These are phyloP conservation scores for Calonectria pseudoreteaudii DNA, from an alignment of 2,329 filamentous ascomycete genomes.

Conservation along the genomic window DNA sequence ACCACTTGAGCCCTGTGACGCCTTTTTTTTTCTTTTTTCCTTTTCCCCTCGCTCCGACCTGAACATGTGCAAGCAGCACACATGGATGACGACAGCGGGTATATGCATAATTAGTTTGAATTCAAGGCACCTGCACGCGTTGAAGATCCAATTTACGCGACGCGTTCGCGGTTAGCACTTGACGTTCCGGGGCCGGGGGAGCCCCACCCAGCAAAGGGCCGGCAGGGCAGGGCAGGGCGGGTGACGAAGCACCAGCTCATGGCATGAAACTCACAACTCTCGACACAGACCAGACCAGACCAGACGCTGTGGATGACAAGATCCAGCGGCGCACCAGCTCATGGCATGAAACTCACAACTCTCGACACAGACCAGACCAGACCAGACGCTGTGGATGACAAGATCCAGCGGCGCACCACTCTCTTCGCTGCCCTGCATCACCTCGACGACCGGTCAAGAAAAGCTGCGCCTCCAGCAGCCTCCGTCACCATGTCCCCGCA, in stretches of 20 bases:
- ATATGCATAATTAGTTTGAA: not conserved
- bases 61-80: not conserved
- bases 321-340: not conserved
- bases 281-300: not conserved
- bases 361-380: not conserved
- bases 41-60: not conserved
- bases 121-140: slow-evolving; percentile 9
- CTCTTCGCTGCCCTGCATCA: not conserved
- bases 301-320: not conserved
- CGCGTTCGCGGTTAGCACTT: slow-evolving; percentile 39
- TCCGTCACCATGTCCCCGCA: slow-evolving; percentile 48
- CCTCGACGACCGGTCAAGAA: not conserved
- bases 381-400: not conserved
- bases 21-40: too few species aligned
- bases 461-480: not conserved
- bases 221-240: not conserved
- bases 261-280: slow-evolving; percentile 1
- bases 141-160: slow-evolving; percentile 37
- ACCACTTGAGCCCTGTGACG: not conserved
- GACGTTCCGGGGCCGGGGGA: slow-evolving; percentile 16
- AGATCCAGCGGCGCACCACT: not conserved
- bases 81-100: not conserved
- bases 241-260: slow-evolving; percentile 2
- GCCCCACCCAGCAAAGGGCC: slow-evolving; percentile 31
- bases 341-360: slow-evolving; percentile 1